A percentile compares a stretch with the other conserved stretches of the same genome.
Conservation (phyloP, 2,329 filamentous ascomycete species). For the Gremmenia infestans region DNA sequence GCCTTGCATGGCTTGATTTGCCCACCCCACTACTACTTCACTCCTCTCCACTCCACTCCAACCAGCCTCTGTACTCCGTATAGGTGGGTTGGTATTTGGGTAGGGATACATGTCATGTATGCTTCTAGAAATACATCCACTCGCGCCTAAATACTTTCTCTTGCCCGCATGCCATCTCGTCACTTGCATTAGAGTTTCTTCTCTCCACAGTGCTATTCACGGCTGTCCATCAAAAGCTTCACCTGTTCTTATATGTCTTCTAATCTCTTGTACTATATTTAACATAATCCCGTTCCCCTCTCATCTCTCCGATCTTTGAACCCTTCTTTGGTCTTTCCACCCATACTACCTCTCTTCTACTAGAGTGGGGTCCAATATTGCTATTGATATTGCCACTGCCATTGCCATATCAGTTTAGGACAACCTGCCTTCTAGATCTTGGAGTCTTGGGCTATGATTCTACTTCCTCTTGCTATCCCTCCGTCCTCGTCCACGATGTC, state of each 20-base stretch:
- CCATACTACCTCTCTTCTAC: constrained; percentile 4
- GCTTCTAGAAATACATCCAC: constrained; percentile 24
- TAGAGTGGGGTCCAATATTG: constrained; percentile 4
- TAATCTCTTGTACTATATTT: neutral
- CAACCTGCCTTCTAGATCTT: constrained; percentile 6
- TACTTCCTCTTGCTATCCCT: constrained; percentile 23
- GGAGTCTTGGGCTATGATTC: constrained; percentile 23
- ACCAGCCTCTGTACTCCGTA: too few species aligned
- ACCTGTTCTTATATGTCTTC: constrained; percentile 17
- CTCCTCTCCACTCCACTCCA: too few species aligned
- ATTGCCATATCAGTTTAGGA: neutral
- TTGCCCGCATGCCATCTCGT: constrained; percentile 22
- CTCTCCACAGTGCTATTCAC: constrained; percentile 13
- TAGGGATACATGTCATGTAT: neutral
- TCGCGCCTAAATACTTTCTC: constrained; percentile 23
- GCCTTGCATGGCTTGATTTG: constrained; percentile 1
- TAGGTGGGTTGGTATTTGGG: neutral
- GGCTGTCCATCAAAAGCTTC: constrained; percentile 20
- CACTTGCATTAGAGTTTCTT: constrained; percentile 23
- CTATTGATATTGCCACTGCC: neutral
- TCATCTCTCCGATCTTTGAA: neutral
- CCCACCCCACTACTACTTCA: neutral
- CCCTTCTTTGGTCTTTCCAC: neutral
- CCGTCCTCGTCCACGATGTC: constrained; percentile 27
- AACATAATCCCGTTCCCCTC: constrained; percentile 3